Conservation (phyloP, 306 rosid species). For the Begonia masoniana region DNA sequence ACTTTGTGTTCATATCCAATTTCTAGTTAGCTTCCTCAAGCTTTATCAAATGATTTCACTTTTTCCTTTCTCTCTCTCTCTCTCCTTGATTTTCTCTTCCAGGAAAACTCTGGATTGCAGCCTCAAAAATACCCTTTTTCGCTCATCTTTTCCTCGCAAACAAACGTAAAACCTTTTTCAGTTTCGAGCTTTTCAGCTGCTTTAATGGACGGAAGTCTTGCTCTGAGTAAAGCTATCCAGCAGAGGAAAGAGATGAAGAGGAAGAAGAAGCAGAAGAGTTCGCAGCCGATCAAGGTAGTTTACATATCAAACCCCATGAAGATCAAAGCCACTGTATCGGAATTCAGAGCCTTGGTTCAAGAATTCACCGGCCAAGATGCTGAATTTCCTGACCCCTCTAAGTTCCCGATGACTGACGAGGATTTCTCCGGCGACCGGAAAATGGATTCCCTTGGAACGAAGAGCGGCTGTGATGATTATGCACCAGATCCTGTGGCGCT, state of each 20-base stretch:
- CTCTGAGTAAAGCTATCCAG: no score
- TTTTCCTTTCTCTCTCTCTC: no score
- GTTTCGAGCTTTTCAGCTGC: no score
- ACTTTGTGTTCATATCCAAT: no score
- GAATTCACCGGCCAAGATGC: slow-evolving; percentile 50
- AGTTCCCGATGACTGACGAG: background rate
- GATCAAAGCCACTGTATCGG: slow-evolving; percentile 28
- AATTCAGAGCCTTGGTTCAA: slow-evolving; percentile 37
- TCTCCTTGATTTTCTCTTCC: no score
- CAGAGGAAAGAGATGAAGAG: slow-evolving; percentile 20
- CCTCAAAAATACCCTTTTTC: no score
- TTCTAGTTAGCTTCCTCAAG: no score
- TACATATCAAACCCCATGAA: slow-evolving; percentile 57
- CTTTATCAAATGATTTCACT: no score
- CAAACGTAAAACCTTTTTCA: no score
- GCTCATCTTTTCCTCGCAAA: no score
- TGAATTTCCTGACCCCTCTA: slow-evolving; percentile 26
- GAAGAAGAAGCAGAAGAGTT: slow-evolving; percentile 4
- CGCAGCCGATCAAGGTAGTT: slow-evolving; percentile 31
- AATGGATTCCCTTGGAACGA: background rate
- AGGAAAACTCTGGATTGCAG: no score
- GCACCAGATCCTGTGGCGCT: background rate
- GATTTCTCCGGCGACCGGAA: background rate
- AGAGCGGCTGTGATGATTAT: background rate
- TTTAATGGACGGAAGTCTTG: no score